Conservation (phyloP, 1,139 yeast species). For the Pneumocystis jirovecii region DNA sequence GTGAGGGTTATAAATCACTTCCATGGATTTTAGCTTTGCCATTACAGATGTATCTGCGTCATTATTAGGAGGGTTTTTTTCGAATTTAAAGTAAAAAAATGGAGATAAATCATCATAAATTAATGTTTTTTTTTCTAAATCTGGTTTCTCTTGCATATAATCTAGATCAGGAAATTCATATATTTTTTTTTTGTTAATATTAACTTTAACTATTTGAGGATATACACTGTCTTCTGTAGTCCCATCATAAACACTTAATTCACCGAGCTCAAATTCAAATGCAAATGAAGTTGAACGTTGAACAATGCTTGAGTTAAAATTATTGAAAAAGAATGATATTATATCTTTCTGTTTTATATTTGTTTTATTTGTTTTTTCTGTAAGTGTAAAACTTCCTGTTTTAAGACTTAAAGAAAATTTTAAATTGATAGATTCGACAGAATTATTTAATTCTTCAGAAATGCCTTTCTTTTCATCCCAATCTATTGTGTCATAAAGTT, state of each 20-base stretch:
- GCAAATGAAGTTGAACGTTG: slow-evolving; percentile 71
- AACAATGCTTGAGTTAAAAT: slow-evolving; percentile 41
- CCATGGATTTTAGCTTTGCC: slow-evolving; percentile 71
- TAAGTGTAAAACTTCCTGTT: slow-evolving; percentile 63
- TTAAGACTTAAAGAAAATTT: slow-evolving; percentile 54
- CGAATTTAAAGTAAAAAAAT: slow-evolving; percentile 69
- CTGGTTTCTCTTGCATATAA: slow-evolving; percentile 8
- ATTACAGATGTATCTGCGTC: slow-evolving; percentile 65
- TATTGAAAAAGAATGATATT: slow-evolving; percentile 17
- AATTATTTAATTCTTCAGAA: slow-evolving; percentile 43
- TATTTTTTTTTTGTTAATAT: slow-evolving; percentile 34
- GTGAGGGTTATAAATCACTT: slow-evolving; percentile 69
- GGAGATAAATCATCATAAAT: slow-evolving; percentile 31
- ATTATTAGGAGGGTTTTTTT: slow-evolving; percentile 69
- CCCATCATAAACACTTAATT: slow-evolving; percentile 78
- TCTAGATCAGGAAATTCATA: slow-evolving; percentile 18
- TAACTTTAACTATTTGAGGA: slow-evolving; percentile 79
- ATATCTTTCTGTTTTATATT: slow-evolving; percentile 15
- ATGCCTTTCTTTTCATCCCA: slow-evolving; percentile 50
- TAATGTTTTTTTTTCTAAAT: slow-evolving; percentile 11
- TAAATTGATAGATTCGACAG: slow-evolving; percentile 55
- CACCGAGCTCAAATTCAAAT: slow-evolving; percentile 59
- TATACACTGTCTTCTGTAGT: slow-evolving; percentile 50
- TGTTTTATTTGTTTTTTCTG: slow-evolving; percentile 26
- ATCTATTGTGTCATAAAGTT: slow-evolving; percentile 84